Conservation (phyloP, 148 eudicot species). For the Chenopodium album region DNA sequence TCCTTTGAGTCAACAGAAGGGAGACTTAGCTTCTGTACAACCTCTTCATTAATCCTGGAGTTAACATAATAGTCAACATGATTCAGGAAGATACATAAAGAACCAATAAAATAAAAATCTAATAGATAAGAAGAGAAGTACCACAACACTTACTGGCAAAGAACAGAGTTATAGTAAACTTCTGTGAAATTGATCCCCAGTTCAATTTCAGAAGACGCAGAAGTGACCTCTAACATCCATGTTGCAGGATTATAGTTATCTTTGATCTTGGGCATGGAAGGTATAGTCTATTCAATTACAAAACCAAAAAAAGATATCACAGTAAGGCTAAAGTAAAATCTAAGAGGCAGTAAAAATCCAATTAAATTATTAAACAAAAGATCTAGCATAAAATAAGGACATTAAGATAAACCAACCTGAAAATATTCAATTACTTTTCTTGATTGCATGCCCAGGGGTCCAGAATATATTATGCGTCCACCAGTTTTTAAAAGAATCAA, state of each 20-base stretch:
- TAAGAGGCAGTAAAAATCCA: neutral
- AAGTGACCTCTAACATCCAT: constrained; percentile 88
- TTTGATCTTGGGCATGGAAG: constrained; percentile 67
- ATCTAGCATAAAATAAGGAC: neutral
- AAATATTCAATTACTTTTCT: constrained; percentile 59
- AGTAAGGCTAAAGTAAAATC: neutral
- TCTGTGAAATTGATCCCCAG: constrained; percentile 64
- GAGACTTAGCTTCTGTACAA: constrained; percentile 40
- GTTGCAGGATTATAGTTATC: constrained; percentile 82
- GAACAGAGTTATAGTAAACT: constrained; percentile 44
- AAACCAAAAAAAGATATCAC: neutral
- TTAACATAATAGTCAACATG: constrained; percentile 1
- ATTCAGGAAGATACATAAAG: neutral
- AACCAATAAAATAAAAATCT: neutral
- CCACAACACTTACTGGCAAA: constrained; percentile 49
- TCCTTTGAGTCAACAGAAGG: constrained; percentile 61
- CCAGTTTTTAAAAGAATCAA: constrained; percentile 65
- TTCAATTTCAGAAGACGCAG: constrained; percentile 62
- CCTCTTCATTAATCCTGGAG: constrained; percentile 54
- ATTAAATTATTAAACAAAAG: neutral
- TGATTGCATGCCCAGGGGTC: constrained; percentile 69
- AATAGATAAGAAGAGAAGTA: neutral
- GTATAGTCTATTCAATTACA: constrained; percentile 40
- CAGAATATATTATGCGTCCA: constrained; percentile 69
- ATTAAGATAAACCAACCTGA: constrained; percentile 44